A percentile compares a stretch with the other conserved stretches of the same genome.
These are phyloP conservation scores for Nemania sp. DNA, from an alignment of 2,329 filamentous ascomycete species.

Conservation along the genomic window DNA sequence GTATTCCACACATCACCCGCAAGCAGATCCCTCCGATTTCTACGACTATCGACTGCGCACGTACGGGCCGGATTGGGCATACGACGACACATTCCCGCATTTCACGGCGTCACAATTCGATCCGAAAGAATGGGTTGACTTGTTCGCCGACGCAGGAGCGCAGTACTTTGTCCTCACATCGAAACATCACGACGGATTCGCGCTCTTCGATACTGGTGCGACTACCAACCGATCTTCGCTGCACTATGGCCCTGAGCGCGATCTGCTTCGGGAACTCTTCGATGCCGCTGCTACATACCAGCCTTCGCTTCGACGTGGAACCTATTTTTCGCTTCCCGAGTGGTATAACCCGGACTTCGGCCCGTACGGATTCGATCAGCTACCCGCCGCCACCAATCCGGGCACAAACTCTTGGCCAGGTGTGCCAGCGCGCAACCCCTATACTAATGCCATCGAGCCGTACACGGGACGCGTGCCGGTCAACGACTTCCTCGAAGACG, in stretches of 20 bases:
- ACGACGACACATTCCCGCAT: constrained; percentile 59
- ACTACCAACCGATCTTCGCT: constrained; percentile 47
- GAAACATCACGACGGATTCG: constrained; percentile 54
- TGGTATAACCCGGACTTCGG: constrained; percentile 53
- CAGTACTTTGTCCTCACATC: constrained; percentile 52
- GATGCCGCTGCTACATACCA: constrained; percentile 46
- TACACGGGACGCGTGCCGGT: constrained; percentile 48
- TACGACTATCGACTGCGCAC: constrained; percentile 55
- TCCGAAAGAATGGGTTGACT: constrained; percentile 49
- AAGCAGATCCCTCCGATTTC: constrained; percentile 46
- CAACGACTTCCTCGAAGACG: constrained; percentile 47
- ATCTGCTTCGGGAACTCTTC: constrained; percentile 49
- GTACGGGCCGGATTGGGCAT: constrained; percentile 54
- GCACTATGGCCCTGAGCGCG: constrained; percentile 46
- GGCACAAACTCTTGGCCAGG: constrained; percentile 44
- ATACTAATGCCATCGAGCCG: constrained; percentile 45
- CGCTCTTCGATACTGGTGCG: constrained; percentile 46
- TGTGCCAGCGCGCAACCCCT: constrained; percentile 47
- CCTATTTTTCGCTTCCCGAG: constrained; percentile 54
- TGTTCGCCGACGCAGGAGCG: constrained; percentile 43
- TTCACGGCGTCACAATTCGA: constrained; percentile 56
- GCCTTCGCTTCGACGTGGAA: constrained; percentile 47
- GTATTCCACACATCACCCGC: constrained; percentile 44
- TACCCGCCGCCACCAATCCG: constrained; percentile 27
- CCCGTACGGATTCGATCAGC: constrained; percentile 47